Evolutionary conservation across 2,329 filamentous ascomycete species (phyloP), one percentile per base, ranked within the genome.

Genomic region (Elsinoe arachidis): DNA sequence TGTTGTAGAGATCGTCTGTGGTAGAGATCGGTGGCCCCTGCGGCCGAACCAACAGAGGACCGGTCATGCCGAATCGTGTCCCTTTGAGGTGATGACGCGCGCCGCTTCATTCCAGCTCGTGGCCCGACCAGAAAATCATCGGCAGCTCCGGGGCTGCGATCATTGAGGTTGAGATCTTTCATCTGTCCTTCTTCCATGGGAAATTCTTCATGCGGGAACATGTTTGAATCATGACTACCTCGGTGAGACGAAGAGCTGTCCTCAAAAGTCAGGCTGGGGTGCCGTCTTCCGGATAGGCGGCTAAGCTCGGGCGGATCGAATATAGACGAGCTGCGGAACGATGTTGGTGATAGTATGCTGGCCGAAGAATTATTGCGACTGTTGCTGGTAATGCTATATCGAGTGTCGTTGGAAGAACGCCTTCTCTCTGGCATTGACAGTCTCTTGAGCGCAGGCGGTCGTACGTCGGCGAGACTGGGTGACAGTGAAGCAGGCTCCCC

Each of bases 81-180:
- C 58, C 78, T 75, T 38, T 82, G 83, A 17, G 83, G 81, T 56
- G 81, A 84, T 12, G 81, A 83, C 60, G 84, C 84, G 58, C 83
- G 77, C 66, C 84, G 76, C 69, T 86, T 87, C 63, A 80, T 78
- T 51, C 82, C 81, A 56, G 78, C 75, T 64, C 75, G 78, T 21
- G 74, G 72, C 54, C 66, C 68, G 46, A 66, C 61, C 39, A 71
- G 69, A 47, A 74, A 74, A 38, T 76, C 75, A 15, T 76, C 72
- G 33, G 69, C 73, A 26, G 69, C 70, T 44, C 73, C 69, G 55
- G 71, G 75, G 64, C 73, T 77, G 60, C 77, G 73, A 58, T 82
- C 80, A 60, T 80, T 77, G 61, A 81, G 75, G 61, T 80, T 74
- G 57, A 81, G 69, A 56, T 78, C 70, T 65, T 75, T 70, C 75